Base-by-base conservation (phyloP, 192 early-diverging fungal species). In the Coemansia sp. region DNA sequence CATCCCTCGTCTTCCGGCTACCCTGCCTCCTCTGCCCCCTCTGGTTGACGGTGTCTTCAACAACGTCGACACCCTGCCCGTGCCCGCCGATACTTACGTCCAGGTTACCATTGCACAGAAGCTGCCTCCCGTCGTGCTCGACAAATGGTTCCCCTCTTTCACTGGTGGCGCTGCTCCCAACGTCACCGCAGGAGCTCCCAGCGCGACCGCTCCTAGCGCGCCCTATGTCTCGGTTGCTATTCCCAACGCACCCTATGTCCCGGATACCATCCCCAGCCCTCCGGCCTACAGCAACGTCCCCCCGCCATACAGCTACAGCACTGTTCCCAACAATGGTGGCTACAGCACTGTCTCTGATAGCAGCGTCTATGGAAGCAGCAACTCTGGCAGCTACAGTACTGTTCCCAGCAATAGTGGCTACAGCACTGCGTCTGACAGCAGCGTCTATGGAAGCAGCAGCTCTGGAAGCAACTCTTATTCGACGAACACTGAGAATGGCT, bases 111-210 rank as follows among this genome's bases (percentile, higher is more conserved):
- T 81, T 26, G 60, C 61, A 34, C 28, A 45, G 6, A 35, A 60
- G 59, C 42, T 73, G 51, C 74, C 79, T 0, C 24, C 35, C 5
- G 48, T 45, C 18, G 33, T 82, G 48, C 74, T 77, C 33, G 46
- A 65, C 68, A 82, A 82, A 71, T 82, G 74, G 74, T 82, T 82
- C 79, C 79, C 79, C 31, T 61, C 71, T 20, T 58, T 28, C 8
- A 56, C 53, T 34, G 26, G 24, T 14, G 53, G 53, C 23, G 31
- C 28, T 56, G 14, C 53, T 56, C 53, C 31, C 7, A 56, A 56
- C 53, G 28, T n/a, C 31, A 56, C 53, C 28, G 18, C 43, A 8
- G 40, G 48, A 21, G 48, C 48, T 28, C 48, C 21, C 20, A 51
- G 16, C 24, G 40, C 13, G 40, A 8, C n/a, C 18, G n/a, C n/a